Evolutionary conservation across 1,284 basidiomycete species (phyloP), one percentile per base, ranked within the genome.

Genomic region (Moesziomyces parantarcticus): DNA sequence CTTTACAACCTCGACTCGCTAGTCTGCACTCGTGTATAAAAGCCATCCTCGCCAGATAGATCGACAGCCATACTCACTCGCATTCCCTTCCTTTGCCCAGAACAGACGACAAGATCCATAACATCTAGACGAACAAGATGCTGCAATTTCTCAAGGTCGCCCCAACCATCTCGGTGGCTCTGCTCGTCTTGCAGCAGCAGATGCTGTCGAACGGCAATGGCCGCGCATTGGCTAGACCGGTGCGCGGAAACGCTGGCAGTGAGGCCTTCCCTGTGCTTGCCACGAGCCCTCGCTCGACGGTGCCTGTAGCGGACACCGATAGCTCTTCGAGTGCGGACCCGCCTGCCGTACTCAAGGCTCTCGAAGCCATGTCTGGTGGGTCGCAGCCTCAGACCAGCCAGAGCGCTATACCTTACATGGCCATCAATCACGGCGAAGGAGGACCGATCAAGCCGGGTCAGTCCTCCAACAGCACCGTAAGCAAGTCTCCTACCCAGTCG

Each of bases 391-490:
- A 54, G 39, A 22, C 43, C 9, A 46, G 56, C 0, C 32, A 50
- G 14, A 11, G 36, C 14, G 5, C 26, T 3, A 14, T 34, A 2
- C 52, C 49, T 7, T 36, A 55, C 29, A 39, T 58, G 21, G 50
- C 48, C 34, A 65, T 62, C 50, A 58, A 54, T 2, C 68, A 71
- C 29, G 68, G 62, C 3, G 47, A 61, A 10, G 68, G 68, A 6
- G 68, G 62, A 2, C 42, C 51, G 1, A 50, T 62, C 52, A 26
- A 58, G 29, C 46, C 52, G 7, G 40, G 34, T 2, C 26, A 25
- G 5, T 29, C 25, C 14, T 18, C 14, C 46, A 39, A 39, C 20
- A 16, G 23, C n/a, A 32, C 29, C 2, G 29, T 9, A 11, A 29
- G 11, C n/a, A 42, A 32, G 20, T 23, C 26, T 11, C 7, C 39